phyloP scores from a whole-genome alignment of 352 stramenopile species.

The Pythium periplocum region DNA sequence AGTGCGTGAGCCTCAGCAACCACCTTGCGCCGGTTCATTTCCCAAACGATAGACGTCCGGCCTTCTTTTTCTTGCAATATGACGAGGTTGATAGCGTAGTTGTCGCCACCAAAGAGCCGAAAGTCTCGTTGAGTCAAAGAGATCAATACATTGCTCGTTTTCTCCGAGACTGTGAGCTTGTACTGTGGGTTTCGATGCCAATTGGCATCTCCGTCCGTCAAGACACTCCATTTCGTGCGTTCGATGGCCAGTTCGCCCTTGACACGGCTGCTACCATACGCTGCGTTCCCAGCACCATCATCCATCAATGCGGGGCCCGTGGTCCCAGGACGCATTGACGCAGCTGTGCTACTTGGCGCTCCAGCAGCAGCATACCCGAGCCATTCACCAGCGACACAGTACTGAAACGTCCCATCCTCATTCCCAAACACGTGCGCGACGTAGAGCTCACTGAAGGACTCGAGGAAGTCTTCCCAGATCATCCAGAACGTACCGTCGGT shows the following conservation, averaged over 20 bases:
- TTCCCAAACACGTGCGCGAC: slow-evolving; percentile 38
- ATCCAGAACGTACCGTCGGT: slow-evolving; percentile 83
- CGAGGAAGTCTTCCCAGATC: slow-evolving; percentile 68
- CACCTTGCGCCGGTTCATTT: slow-evolving; percentile 54
- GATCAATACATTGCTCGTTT: slow-evolving; percentile 46
- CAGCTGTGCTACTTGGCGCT: slow-evolving; percentile 10
- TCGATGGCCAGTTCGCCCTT: slow-evolving; percentile 35
- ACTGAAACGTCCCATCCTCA: slow-evolving; percentile 34
- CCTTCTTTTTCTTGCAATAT: slow-evolving; percentile 63
- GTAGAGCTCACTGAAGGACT: slow-evolving; percentile 69
- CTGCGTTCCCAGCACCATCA: not conserved
- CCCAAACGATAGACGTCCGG: slow-evolving; percentile 62
- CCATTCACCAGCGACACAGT: slow-evolving; percentile 53
- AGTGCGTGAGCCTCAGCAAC: slow-evolving; percentile 68
- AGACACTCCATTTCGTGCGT: slow-evolving; percentile 61
- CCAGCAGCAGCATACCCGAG: slow-evolving; percentile 29
- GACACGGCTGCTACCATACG: slow-evolving; percentile 1
- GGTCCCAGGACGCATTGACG: slow-evolving; percentile 2
- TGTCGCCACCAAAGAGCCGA: slow-evolving; percentile 71
- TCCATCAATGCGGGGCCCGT: slow-evolving; percentile 1
- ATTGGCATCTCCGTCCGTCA: slow-evolving; percentile 70
- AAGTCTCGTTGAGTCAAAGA: slow-evolving; percentile 84
- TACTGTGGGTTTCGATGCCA: slow-evolving; percentile 93
- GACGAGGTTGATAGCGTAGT: slow-evolving; percentile 87
- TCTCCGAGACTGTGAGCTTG: slow-evolving; percentile 43